These are phyloP conservation scores for Mycotypha africana DNA, from an alignment of 371 early-diverging fungal genomes.

Conservation along the genomic window DNA sequence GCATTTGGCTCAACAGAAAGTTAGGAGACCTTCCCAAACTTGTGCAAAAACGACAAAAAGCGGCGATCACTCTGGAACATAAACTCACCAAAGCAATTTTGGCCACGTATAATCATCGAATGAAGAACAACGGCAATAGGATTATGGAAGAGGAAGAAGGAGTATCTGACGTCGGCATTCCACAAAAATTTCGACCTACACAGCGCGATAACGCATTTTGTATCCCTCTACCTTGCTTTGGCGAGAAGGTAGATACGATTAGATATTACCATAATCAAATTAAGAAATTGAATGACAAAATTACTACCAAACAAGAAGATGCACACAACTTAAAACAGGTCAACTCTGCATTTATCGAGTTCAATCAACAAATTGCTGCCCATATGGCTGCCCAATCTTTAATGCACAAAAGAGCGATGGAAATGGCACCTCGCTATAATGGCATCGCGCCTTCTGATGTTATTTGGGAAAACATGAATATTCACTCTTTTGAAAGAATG, in stretches of 20 bases:
- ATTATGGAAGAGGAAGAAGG: conserved; percentile 9
- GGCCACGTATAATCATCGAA: conserved; percentile 37
- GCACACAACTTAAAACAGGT: conserved; percentile 19
- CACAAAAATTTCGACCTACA: conserved; percentile 51
- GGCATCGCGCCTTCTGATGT: conserved; percentile 74
- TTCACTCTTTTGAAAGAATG: conserved; percentile 50
- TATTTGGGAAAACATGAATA: conserved; percentile 78
- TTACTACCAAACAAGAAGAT: conserved; percentile 32
- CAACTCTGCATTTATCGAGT: conserved; percentile 77
- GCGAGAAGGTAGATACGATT: conserved; percentile 68
- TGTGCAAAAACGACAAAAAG: conserved; percentile 52
- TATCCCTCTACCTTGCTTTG: conserved; percentile 38
- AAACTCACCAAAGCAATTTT: conserved; percentile 45
- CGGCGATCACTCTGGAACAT: conserved; percentile 45
- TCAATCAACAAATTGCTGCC: conserved; percentile 72
- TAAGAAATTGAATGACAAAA: conserved; percentile 46
- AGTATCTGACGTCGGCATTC: conserved; percentile 18
- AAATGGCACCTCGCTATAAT: conserved; percentile 62
- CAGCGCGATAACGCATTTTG: conserved; percentile 52
- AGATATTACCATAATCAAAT: conserved; percentile 52
- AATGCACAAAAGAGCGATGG: conserved; percentile 58
- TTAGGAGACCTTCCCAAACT: conserved; percentile 46
- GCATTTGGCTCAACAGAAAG: conserved; percentile 63
- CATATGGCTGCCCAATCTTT: conserved; percentile 82
- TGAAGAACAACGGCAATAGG: conserved; percentile 13